Evolutionary conservation across 495 filamentous ascomycete genomes (phyloP), one percentile per base, ranked within the genome.

Genomic region (Rostrohypoxylon terebratum): DNA sequence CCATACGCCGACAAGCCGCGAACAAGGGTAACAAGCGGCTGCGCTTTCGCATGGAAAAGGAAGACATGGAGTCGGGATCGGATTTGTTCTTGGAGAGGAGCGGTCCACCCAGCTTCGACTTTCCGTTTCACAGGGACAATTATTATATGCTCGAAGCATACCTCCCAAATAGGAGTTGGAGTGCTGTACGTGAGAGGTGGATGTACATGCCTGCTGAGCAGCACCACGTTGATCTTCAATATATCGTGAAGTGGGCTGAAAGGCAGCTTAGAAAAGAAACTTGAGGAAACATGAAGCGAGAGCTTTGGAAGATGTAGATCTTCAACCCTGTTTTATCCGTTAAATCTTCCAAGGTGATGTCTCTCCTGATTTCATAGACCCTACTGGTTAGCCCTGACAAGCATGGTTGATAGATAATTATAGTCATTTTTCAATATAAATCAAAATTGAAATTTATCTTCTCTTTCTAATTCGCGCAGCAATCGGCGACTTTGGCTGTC

Each of bases 91-190:
- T 88, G 2, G 73, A 78, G 44, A 72, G 81, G 14, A 75, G 71
- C 18, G 87, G 87, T 0, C 84, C 83, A 7, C 78, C 80, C 0
- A 83, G 82, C 0, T 65, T 83, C 9, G 85, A 87, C 34, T 81
- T 87, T 9, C 86, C 86, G 2, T 86, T 77, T 55, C 76, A 84
- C 55, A 77, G 87, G 31, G 87, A 88, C 62, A 82, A 82, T 20
- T 88, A 88, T 69, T 87, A 88, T 71, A 79, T 85, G 77, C 78
- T 88, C 10, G 81, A 84, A 68, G 83, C 80, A 11, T 87, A 82
- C 59, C 54, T 87, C 20, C 85, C 85, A 1, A 80, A 81, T 47
- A 80, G 85, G 31, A 77, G 77, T 9, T 87, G 85, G 85, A 81
- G 74, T 40, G 68, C 64, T 10, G 72, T 79, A 1, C 53, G 71